Base-by-base conservation (phyloP, 768 basidiomycete genomes). In the Lentinus tigrinus region DNA sequence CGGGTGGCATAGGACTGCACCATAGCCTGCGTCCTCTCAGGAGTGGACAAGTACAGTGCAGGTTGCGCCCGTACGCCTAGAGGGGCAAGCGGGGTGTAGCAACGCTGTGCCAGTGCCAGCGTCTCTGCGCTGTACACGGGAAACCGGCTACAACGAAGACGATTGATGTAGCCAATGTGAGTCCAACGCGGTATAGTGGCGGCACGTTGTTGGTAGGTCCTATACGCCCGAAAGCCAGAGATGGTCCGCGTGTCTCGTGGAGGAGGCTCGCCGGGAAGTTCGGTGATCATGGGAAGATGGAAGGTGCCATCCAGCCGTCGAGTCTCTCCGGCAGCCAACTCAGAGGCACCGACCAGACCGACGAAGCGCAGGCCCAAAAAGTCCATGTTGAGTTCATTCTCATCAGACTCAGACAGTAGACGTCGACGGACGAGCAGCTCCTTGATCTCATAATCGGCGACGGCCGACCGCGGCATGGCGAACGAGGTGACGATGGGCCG, bases 401-500 rank as follows among this genome's bases (percentile, higher is more conserved):
- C 65, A 65, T 83, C 73, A 34, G 75, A 67, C 14, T 81, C 79
- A 28, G 77, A 71, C 11, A 95, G 69, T 27, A 97, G 73, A 47
- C 85, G 78, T 31, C 92, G 85, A 13, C 97, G 83, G 36, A 96
- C 71, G 31, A 98, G 81, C 63, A 99, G 70, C 57, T 98, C 90
- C 80, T 95, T 82, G 82, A 97, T 83, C 76, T 94, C 79, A 72
- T 86, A 87, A 73, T 92, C 84, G 60, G 84, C 92, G 60, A 84
- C 80, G 54, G 81, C 92, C 56, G 87, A 94, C 63, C 81, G 89
- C 57, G 76, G 77, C 85, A 84, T 88, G 4, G 81, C 85, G 70
- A 88, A 92, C 24, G 82, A 93, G 52, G 83, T 91, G 54, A 85
- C 85, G 58, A 88, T 85, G 1, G 94, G 91, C 65, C 94, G 88